A percentile compares a stretch with the other conserved stretches of the same genome.
phyloP scores from a whole-genome alignment of 768 basidiomycete species.

The Clavulina sp. region DNA sequence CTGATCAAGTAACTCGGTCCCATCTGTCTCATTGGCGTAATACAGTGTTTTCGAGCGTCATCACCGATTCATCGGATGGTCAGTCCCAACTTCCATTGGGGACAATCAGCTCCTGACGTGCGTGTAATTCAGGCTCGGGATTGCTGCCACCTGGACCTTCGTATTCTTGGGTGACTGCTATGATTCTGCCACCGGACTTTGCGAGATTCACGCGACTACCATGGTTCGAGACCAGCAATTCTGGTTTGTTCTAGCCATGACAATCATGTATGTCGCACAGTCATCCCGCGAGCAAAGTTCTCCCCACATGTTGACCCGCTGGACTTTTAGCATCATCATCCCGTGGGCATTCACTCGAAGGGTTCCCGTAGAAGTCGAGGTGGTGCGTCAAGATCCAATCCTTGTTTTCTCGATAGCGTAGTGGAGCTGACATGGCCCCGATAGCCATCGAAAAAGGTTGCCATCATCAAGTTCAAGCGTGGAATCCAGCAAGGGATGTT shows the following conservation, averaged over 20 bases:
- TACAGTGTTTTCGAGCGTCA: slow-evolving; percentile 66
- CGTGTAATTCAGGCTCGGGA: slow-evolving; percentile 9
- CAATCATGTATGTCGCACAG: slow-evolving; percentile 36
- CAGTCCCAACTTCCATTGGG: background rate
- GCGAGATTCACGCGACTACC: slow-evolving; percentile 36
- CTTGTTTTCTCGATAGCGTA: too few relatives aligned
- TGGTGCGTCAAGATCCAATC: slow-evolving; percentile 28
- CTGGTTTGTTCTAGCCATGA: slow-evolving; percentile 62
- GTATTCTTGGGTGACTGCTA: slow-evolving; percentile 51
- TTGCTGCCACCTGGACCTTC: slow-evolving; percentile 36
- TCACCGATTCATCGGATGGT: slow-evolving; percentile 66
- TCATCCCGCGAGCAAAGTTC: background rate
- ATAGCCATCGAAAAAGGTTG: slow-evolving; percentile 65
- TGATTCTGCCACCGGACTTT: slow-evolving; percentile 34
- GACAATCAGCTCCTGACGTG: too few relatives aligned
- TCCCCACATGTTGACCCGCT: background rate
- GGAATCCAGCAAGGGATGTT: slow-evolving; percentile 75
- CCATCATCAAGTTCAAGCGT: slow-evolving; percentile 58
- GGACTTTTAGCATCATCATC: slow-evolving; percentile 39
- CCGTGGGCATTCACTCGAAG: slow-evolving; percentile 64
- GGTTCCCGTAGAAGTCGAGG: slow-evolving; percentile 55
- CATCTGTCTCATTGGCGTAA: slow-evolving; percentile 2
- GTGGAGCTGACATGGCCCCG: too few relatives aligned
- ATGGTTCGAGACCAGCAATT: slow-evolving; percentile 55
- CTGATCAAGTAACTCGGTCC: background rate